These are phyloP conservation scores for Ulota crispa DNA, from an alignment of 225 moss, liverwort and hornwort genomes.

Conservation along the genomic window DNA sequence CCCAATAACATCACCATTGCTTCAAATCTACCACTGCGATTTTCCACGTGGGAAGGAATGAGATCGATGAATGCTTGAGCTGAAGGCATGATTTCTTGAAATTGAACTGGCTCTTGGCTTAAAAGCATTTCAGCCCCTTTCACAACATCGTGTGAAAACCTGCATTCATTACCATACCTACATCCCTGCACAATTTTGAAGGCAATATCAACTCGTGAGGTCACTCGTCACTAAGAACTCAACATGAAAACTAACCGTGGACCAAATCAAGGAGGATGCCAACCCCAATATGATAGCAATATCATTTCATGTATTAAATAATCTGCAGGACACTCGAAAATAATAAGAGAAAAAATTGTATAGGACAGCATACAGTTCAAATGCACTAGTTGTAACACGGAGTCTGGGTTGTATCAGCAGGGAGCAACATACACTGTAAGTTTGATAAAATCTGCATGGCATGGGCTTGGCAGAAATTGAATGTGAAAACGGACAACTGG, in stretches of 20 bases:
- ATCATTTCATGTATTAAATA: background rate
- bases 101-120: conserved; percentile 36
- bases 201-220: background rate
- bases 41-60: conserved; percentile 34
- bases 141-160: conserved; percentile 36
- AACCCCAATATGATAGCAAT: background rate
- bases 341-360: background rate
- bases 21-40: background rate
- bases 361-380: background rate
- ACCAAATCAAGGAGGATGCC: background rate
- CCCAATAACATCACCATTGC: conserved; percentile 50
- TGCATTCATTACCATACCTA: conserved; percentile 56
- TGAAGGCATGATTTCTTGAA: conserved; percentile 48
- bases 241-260: background rate
- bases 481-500: conserved; percentile 56
- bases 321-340: background rate
- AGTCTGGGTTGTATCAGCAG: background rate
- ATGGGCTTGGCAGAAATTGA: conserved; percentile 44
- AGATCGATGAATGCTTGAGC: conserved; percentile 45
- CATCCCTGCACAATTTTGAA: conserved; percentile 53
- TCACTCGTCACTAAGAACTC: background rate
- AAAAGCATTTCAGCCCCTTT: conserved; percentile 22
- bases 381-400: background rate
- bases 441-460: conserved; percentile 49
- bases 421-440: conserved; percentile 42